Base-by-base conservation (phyloP, 768 basidiomycete genomes). In the Auricularia sp. region DNA sequence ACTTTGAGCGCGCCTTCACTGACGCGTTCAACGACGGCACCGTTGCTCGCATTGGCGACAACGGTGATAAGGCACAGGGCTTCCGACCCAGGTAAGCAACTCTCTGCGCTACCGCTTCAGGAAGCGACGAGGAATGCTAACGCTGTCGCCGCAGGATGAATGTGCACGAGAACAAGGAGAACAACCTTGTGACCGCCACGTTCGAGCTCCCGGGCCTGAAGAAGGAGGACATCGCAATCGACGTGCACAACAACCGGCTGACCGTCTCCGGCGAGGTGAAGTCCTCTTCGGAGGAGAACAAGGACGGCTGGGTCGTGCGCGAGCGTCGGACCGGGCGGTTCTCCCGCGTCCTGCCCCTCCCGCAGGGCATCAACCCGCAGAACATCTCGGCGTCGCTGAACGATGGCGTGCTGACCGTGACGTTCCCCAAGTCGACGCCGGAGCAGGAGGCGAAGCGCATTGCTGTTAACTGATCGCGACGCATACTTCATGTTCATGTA, bases 201-300 rank as follows among this genome's bases (percentile, higher is more conserved):
- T 82, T 86, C 64, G 85, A 85, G 68, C 72, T 83, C 1, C 85
- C 85, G 3, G 83, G 84, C 8, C 70, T 84, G 63, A 80, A 76
- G 63, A 80, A 82, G 63, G 78, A 81, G 54, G 39, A 42, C 39
- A 42, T 42, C 39, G 39, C 39, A 42, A 42, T 42, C 39, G 78
- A 83, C 62, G 71, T 83, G 21, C 76, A 78, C 51, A 77, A 82
- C 66, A 77, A 78, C 65, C 77, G 75, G 42, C 73, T 86, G 61
- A 81, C 75, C 1, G 73, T 86, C 39, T 79, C 80, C 8, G 83
- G 81, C 35, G 78, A 84, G 69, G 74, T 69, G 33, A 71, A 73
- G 13, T 42, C 54, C n/a, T 73, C 77, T 0, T 58, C 69, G 0
- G 70, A 77, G 3, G 70, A 71, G 24, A 77, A 7, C 39, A 42